These are phyloP conservation scores for Crotalaria pallida DNA, from an alignment of 306 rosid genomes.

Conservation along the genomic window DNA sequence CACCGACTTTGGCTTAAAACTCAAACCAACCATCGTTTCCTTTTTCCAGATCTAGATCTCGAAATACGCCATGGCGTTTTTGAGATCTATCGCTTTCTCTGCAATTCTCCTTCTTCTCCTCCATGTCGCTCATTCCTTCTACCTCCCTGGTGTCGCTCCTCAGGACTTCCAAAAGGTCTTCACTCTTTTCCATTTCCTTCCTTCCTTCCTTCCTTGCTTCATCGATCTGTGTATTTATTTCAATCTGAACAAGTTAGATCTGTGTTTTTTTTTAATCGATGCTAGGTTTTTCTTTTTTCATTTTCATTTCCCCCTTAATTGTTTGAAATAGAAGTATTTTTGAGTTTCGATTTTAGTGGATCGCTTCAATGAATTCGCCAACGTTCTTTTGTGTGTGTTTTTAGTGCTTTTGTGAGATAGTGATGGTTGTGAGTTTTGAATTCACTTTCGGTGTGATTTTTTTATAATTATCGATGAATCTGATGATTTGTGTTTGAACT, in stretches of 20 bases:
- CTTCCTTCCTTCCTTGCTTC: not conserved
- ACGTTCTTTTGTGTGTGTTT: not conserved
- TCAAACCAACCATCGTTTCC: not conserved
- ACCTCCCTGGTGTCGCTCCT: constrained; percentile 99
- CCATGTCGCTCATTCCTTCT: constrained; percentile 62
- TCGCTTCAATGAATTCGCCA: not conserved
- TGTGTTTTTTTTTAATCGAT: constrained; percentile 16
- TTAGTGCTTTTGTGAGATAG: not conserved
- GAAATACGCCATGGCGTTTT: constrained; percentile 85
- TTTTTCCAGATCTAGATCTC: constrained; percentile 24
- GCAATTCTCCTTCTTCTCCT: constrained; percentile 45
- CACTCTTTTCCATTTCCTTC: constrained; percentile 1
- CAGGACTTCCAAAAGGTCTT: constrained; percentile 87
- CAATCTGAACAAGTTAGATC: constrained; percentile 32
- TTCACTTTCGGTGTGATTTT: too few relatives aligned
- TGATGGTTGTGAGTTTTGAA: too few relatives aligned
- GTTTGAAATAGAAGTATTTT: not conserved
- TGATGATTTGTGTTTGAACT: not conserved
- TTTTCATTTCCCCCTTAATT: too few relatives aligned
- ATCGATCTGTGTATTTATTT: constrained; percentile 45
- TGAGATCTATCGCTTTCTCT: constrained; percentile 49
- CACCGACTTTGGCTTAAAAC: not conserved
- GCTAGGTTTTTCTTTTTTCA: not conserved
- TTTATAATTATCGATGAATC: not conserved
- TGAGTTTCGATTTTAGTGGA: constrained; percentile 5